Conservation (phyloP, 1,139 yeast species). For the Lodderomyces orthopsilosis region DNA sequence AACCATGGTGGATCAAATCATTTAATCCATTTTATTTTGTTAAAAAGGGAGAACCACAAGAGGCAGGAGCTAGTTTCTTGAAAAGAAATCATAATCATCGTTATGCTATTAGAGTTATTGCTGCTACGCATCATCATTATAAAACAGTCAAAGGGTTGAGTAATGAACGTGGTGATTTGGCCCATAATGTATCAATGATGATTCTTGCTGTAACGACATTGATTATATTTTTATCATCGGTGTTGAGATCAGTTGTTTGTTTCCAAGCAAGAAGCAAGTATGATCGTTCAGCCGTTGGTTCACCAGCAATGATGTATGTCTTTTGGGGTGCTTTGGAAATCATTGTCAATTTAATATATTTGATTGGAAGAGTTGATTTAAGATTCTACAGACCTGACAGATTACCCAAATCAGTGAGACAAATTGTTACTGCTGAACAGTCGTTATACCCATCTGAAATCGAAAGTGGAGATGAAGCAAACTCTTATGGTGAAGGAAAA, state of each 20-base stretch:
- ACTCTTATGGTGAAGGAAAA: constrained; percentile 1
- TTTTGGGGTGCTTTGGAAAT: constrained; percentile 64
- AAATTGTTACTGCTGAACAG: constrained; percentile 45
- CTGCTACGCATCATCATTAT: constrained; percentile 45
- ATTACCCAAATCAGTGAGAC: constrained; percentile 39
- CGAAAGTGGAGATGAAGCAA: constrained; percentile 10
- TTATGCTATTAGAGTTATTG: constrained; percentile 50
- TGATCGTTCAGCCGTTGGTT: constrained; percentile 21
- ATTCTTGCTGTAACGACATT: constrained; percentile 52
- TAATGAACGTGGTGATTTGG: constrained; percentile 44
- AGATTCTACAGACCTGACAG: constrained; percentile 77
- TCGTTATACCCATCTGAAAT: constrained; percentile 17
- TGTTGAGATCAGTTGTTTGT: constrained; percentile 56
- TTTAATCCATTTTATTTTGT: constrained; percentile 57
- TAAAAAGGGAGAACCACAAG: constrained; percentile 42
- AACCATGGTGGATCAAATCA: constrained; percentile 78
- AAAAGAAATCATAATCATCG: constrained; percentile 48
- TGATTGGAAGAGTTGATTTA: constrained; percentile 65
- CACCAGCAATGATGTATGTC: constrained; percentile 61
- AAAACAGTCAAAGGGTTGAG: constrained; percentile 44
- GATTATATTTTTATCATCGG: constrained; percentile 53
- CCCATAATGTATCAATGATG: constrained; percentile 47
- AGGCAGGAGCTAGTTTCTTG: constrained; percentile 53
- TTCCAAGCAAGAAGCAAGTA: constrained; percentile 38
- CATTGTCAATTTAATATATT: constrained; percentile 50